Evolutionary conservation across 2,329 filamentous ascomycete species (phyloP), one percentile per base, ranked within the genome.

Genomic region (Ophiostoma sp.): DNA sequence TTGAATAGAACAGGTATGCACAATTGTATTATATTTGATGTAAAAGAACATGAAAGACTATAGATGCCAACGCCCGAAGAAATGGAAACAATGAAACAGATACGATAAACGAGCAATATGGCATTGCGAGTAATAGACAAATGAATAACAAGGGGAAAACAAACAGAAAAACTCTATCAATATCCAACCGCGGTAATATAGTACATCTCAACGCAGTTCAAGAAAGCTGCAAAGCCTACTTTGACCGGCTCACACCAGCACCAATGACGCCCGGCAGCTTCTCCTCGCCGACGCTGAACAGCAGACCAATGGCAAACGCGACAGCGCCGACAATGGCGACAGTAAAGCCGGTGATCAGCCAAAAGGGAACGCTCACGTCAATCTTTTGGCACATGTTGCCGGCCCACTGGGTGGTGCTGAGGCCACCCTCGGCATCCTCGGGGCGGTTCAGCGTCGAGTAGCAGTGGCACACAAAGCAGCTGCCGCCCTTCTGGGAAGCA

Each of bases 201-300:
- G 65, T 64, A 64, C 66, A 67, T 45, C 7, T 41, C 52, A 42
- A 27, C 41, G 7, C 18, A 12, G 44, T n/a, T 4, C n/a, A 45
- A 58, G 4, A n/a, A 58, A 52, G 52, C n/a, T 44, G n/a, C 11
- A 55, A 27, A 18, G 6, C 44, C 60, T 81, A 86, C 78, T 89
- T 92, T 45, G 88, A 83, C 69, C 87, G 86, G 72, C 89, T 91
- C 49, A 99, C 94, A 72, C 95, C 95, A 64, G 95, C 95, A n/a
- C 93, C 92, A 77, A 99, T 93, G 8, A 99, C 94, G 74, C 93
- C 93, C 0, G 95, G 95, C 72, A 98, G 82, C 79, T 93, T 90
- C 81, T 96, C 88, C 77, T 90, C 86, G 45, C 94, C 95, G 75
- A 98, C 91, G 71, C 82, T 88, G 78, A 89, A 95, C 67, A 99